These are phyloP conservation scores for Amborella trichopoda DNA, from an alignment of 164 flowering plant species.

Conservation along the genomic window DNA sequence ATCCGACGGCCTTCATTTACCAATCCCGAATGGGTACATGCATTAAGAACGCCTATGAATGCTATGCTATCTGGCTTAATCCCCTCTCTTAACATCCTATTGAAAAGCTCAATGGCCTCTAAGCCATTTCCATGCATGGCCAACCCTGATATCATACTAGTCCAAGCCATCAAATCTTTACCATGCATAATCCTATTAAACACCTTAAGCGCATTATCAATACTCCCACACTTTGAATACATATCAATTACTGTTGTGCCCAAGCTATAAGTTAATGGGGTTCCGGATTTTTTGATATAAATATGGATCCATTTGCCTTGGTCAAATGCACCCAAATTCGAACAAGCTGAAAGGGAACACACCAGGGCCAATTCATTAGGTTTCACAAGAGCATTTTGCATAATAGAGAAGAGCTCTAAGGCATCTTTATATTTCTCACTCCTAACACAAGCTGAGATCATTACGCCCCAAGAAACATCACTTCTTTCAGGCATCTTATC, in stretches of 20 bases:
- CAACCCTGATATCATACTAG: slow-evolving; percentile 36
- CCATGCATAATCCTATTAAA: slow-evolving; percentile 11
- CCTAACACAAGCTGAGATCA: slow-evolving; percentile 36
- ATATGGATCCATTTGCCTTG: slow-evolving; percentile 37
- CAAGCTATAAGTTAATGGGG: slow-evolving; percentile 18
- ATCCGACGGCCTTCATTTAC: slow-evolving; percentile 32
- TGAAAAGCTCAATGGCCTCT: slow-evolving; percentile 29
- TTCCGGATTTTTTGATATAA: slow-evolving; percentile 21
- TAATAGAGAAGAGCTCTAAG: slow-evolving; percentile 20
- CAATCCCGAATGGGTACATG: slow-evolving; percentile 48
- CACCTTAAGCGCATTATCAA: slow-evolving; percentile 21
- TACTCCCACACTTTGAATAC: slow-evolving; percentile 57
- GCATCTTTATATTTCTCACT: slow-evolving; percentile 28
- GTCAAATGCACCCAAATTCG: slow-evolving; percentile 46
- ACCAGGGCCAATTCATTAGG: slow-evolving; percentile 50
- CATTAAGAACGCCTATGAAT: slow-evolving; percentile 36
- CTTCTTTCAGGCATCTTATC: slow-evolving; percentile 26
- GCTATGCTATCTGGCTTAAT: slow-evolving; percentile 32
- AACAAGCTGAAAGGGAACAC: slow-evolving; percentile 47
- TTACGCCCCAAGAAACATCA: slow-evolving; percentile 43
- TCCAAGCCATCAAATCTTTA: slow-evolving; percentile 27
- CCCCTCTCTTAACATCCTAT: slow-evolving; percentile 22
- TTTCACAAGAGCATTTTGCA: slow-evolving; percentile 18
- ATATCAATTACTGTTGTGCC: slow-evolving; percentile 47
- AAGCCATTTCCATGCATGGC: slow-evolving; percentile 34